Conservation (phyloP, 2,329 filamentous ascomycete species). For the Cercospora citrullina region DNA sequence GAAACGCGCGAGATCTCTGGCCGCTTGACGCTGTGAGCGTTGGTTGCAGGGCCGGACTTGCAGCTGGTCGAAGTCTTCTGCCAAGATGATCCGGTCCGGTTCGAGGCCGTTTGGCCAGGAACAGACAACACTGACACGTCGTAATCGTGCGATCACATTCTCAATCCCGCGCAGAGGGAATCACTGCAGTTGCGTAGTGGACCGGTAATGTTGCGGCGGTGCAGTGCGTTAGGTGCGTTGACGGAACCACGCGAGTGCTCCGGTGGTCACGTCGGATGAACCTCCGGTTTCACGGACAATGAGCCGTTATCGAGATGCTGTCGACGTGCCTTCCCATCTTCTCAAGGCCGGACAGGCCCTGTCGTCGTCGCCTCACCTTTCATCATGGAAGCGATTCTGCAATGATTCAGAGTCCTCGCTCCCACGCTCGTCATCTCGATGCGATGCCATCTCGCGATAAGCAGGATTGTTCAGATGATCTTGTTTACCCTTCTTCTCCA, state of each 20-base stretch:
- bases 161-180: background rate
- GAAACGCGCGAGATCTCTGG: background rate
- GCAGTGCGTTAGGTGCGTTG: background rate
- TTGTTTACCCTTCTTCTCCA: slow-evolving; percentile 38
- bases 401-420: slow-evolving; percentile 24
- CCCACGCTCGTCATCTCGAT: slow-evolving; percentile 21
- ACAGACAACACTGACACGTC: background rate
- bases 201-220: background rate
- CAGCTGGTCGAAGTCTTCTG: background rate
- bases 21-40: background rate
- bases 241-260: background rate
- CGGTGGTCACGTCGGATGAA: background rate
- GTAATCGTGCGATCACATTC: background rate
- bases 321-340: background rate
- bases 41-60: background rate
- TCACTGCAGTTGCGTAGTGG: background rate
- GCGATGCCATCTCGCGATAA: slow-evolving; percentile 12
- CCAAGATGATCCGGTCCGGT: background rate
- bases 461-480: slow-evolving; percentile 15
- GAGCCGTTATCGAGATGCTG: background rate
- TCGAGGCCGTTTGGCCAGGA: background rate
- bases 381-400: slow-evolving; percentile 20
- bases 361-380: slow-evolving; percentile 11
- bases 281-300: background rate
- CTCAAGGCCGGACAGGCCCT: background rate